A percentile compares a stretch with the other conserved stretches of the same genome.
These are phyloP conservation scores for Triticum urartu DNA, from an alignment of 176 grass and related monocot genomes.

Conservation along the genomic window DNA sequence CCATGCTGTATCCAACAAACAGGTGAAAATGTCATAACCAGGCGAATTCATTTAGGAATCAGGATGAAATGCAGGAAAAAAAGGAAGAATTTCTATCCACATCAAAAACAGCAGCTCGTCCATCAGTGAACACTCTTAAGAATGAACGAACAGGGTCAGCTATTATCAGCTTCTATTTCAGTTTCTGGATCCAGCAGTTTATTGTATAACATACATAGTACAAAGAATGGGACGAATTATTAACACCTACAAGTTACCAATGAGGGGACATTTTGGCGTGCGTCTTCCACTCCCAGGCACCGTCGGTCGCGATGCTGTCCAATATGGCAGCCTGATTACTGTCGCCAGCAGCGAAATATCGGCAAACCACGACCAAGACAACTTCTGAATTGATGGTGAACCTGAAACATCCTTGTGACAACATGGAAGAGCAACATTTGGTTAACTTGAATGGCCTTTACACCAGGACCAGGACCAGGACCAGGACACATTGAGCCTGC, in stretches of 20 bases:
- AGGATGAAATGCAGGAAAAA: neutral
- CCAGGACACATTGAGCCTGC: neutral
- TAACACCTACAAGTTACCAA: neutral
- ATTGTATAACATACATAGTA: constrained; percentile 30
- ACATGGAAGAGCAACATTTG: neutral
- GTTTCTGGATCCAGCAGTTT: constrained; percentile 3
- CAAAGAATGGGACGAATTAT: constrained; percentile 34
- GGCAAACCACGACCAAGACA: too few relatives aligned
- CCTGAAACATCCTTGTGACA: neutral
- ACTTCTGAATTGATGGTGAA: neutral
- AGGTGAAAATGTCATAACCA: neutral
- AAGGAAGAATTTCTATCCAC: neutral
- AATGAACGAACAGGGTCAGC: constrained; percentile 23
- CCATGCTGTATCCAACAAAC: neutral
- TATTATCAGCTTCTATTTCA: neutral
- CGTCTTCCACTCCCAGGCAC: neutral
- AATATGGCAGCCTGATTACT: neutral
- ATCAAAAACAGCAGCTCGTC: neutral
- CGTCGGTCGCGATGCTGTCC: neutral
- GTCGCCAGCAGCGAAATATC: neutral
- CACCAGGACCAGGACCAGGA: too few relatives aligned
- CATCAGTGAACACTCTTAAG: neutral
- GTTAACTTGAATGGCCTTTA: neutral
- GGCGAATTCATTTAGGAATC: neutral
- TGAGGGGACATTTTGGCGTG: constrained; percentile 11